Evolutionary conservation across 2,329 filamentous ascomycete species (phyloP).

Genomic region (Penicillium paneum): DNA sequence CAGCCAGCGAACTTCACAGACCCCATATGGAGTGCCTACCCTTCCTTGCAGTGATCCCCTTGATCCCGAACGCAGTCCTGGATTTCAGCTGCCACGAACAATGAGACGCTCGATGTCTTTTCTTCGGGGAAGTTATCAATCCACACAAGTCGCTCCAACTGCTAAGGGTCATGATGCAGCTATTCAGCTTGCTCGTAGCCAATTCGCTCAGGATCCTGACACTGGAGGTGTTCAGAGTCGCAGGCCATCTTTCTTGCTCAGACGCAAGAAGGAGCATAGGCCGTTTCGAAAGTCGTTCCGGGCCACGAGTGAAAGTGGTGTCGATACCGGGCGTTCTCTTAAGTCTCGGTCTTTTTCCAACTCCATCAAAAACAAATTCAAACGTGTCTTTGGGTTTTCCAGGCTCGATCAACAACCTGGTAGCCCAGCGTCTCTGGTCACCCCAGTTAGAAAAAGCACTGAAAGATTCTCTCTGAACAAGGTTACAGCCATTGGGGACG

Average conservation of each 20-base stretch:
- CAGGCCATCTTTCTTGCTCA: conserved; percentile 25
- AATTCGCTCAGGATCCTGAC: conserved; percentile 33
- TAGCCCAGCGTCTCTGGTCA: background rate
- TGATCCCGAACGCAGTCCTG: conserved; percentile 19
- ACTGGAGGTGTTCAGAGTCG: conserved; percentile 18
- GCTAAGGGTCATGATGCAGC: conserved; percentile 38
- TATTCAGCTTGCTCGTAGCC: conserved; percentile 41
- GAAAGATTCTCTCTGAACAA: background rate
- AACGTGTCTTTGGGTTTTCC: conserved; percentile 40
- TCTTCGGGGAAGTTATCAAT: conserved; percentile 30
- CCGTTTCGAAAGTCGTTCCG: conserved; percentile 40
- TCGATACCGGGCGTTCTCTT: conserved; percentile 9
- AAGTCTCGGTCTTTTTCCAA: conserved; percentile 41
- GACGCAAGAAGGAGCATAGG: conserved; percentile 31
- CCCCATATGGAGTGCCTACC: conserved; percentile 13
- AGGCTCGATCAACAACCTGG: conserved; percentile 12
- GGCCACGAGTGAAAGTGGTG: conserved; percentile 21
- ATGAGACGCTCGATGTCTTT: conserved; percentile 46
- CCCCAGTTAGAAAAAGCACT: background rate
- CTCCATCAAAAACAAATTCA: conserved; percentile 43
- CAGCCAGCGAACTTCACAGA: conserved; percentile 30
- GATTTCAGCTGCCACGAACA: conserved; percentile 21
- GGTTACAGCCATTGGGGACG: background rate
- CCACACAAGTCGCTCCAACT: conserved; percentile 18
- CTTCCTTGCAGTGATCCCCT: conserved; percentile 8